Evolutionary conservation across 306 rosid species (phyloP).

Genomic region (Ziziphus jujuba): DNA sequence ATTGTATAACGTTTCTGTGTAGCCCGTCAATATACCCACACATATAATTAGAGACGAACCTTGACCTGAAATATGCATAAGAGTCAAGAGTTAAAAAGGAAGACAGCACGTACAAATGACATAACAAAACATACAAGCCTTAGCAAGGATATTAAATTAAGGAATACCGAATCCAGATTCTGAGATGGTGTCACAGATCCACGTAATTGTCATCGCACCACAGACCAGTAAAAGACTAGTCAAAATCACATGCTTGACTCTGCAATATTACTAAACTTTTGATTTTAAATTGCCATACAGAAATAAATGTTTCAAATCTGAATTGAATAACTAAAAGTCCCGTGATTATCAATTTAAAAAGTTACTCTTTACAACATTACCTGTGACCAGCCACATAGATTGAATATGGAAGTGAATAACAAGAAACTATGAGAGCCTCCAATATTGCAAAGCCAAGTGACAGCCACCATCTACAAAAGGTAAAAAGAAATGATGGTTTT

Average conservation of each 20-base stretch:
- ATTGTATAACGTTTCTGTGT: slow-evolving; percentile 83
- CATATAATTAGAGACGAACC: slow-evolving; percentile 93
- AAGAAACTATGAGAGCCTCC: slow-evolving; percentile 79
- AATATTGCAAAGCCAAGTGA: slow-evolving; percentile 90
- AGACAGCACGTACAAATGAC: slow-evolving; percentile 15
- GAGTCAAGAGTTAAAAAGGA: slow-evolving; percentile 32
- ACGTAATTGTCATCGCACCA: slow-evolving; percentile 91
- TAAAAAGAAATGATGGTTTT: slow-evolving; percentile 25
- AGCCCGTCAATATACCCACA: slow-evolving; percentile 91
- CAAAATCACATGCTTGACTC: slow-evolving; percentile 87
- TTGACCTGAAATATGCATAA: slow-evolving; percentile 71
- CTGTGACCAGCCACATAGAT: slow-evolving; percentile 71
- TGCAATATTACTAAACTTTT: slow-evolving; percentile 43
- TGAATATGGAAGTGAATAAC: slow-evolving; percentile 95
- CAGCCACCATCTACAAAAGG: slow-evolving; percentile 91
- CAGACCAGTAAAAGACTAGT: slow-evolving; percentile 76
- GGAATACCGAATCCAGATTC: slow-evolving; percentile 91
- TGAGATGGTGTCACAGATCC: slow-evolving; percentile 95
- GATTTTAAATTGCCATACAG: background rate
- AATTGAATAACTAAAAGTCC: slow-evolving; percentile 14
- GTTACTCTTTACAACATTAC: slow-evolving; percentile 39
- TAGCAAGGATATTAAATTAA: background rate
- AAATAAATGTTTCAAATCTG: background rate
- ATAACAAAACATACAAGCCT: background rate
- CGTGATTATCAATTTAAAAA: slow-evolving; percentile 1